Conservation (phyloP, 164 flowering plant species). For the Dillenia suffruticosa region DNA sequence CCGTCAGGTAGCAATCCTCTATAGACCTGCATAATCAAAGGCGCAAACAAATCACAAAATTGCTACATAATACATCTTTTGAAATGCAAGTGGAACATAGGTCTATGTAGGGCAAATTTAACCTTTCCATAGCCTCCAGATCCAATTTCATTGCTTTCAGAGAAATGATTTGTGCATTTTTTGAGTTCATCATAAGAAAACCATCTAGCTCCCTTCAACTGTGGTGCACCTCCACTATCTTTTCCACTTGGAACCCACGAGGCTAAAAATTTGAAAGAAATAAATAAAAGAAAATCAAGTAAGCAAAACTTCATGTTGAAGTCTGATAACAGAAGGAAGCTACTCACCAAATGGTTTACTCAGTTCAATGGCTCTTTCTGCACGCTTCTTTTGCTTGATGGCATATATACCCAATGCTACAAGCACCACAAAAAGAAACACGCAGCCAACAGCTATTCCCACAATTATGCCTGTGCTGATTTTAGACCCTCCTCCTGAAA, state of each 20-base stretch:
- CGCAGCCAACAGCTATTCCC: slow-evolving; percentile 50
- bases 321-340: not conserved
- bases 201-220: slow-evolving; percentile 79
- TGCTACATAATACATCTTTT: not conserved
- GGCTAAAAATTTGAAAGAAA: slow-evolving; percentile 31
- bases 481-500: slow-evolving; percentile 31
- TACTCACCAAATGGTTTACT: slow-evolving; percentile 67
- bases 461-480: slow-evolving; percentile 30
- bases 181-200: slow-evolving; percentile 70
- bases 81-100: not conserved
- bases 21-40: slow-evolving; percentile 39
- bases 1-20: slow-evolving; percentile 51
- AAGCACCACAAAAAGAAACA: slow-evolving; percentile 41
- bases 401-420: slow-evolving; percentile 54
- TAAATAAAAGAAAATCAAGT: not conserved
- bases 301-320: not conserved
- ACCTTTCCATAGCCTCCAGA: slow-evolving; percentile 86
- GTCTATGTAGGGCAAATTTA: not conserved
- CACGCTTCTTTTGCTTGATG: slow-evolving; percentile 65
- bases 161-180: slow-evolving; percentile 59
- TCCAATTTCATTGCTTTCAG: slow-evolving; percentile 55
- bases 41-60: not conserved
- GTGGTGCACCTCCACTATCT: slow-evolving; percentile 73
- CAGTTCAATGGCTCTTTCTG: slow-evolving; percentile 58
- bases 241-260: slow-evolving; percentile 77